These are phyloP conservation scores for Leucocoprinus leucothites DNA, from an alignment of 768 basidiomycete genomes.

Conservation along the genomic window DNA sequence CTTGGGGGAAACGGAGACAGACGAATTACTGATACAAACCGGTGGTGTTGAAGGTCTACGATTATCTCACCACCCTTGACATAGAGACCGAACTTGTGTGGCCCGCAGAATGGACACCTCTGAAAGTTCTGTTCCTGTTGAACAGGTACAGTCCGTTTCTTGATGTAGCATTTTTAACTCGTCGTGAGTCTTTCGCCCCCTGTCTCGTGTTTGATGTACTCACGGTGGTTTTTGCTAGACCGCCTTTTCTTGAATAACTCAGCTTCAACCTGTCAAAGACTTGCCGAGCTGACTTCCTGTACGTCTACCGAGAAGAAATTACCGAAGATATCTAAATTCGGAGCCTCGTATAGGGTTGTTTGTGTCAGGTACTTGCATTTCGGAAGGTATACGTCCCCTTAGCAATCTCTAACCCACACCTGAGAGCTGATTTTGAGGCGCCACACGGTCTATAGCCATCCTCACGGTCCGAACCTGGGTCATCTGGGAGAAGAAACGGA, in stretches of 20 bases:
- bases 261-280: too few relatives aligned
- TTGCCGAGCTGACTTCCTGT: too few relatives aligned
- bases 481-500: neutral
- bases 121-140: slow-evolving; percentile 23
- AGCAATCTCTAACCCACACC: neutral
- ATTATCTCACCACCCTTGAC: slow-evolving; percentile 16
- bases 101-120: slow-evolving; percentile 18
- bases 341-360: too few relatives aligned
- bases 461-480: slow-evolving; percentile 7
- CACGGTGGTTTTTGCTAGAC: too few relatives aligned
- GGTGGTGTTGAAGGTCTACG: slow-evolving; percentile 7
- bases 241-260: too few relatives aligned
- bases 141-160: slow-evolving; percentile 21
- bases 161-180: neutral
- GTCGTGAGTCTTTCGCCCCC: too few relatives aligned
- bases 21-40: neutral
- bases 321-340: too few relatives aligned
- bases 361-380: neutral
- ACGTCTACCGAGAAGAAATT: too few relatives aligned
- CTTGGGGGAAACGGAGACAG: too few relatives aligned
- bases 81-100: slow-evolving; percentile 17
- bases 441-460: neutral
- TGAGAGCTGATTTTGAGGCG: neutral
- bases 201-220: too few relatives aligned
- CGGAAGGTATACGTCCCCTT: neutral